phyloP scores from a whole-genome alignment of 2,329 filamentous ascomycete species.

The Fusarium sublunatum region DNA sequence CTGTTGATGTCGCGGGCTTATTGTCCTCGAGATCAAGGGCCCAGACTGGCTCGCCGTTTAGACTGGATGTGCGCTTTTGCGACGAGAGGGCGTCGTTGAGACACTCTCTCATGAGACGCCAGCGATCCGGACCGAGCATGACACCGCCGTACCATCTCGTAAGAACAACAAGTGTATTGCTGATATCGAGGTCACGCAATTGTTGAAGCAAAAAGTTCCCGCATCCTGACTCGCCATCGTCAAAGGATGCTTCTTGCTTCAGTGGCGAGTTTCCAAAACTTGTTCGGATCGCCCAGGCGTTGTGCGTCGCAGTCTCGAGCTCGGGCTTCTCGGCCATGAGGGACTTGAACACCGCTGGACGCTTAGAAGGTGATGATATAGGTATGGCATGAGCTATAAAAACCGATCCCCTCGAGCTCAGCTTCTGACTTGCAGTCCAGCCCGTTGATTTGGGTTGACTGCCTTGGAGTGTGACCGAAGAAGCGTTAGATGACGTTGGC shows the following conservation, averaged over 20 bases:
- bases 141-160: conserved; percentile 72
- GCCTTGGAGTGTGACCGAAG: conserved; percentile 28
- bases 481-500: conserved; percentile 28
- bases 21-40: conserved; percentile 67
- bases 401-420: conserved; percentile 65
- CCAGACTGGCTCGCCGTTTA: conserved; percentile 67
- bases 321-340: conserved; percentile 62
- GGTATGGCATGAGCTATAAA: conserved; percentile 65
- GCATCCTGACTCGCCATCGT: conserved; percentile 71
- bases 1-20: conserved; percentile 53
- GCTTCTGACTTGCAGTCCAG: conserved; percentile 64
- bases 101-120: conserved; percentile 70
- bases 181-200: conserved; percentile 62
- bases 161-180: conserved; percentile 67
- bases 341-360: conserved; percentile 57
- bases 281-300: conserved; percentile 62
- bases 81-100: conserved; percentile 66
- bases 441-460: conserved; percentile 41
- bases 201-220: conserved; percentile 67
- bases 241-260: conserved; percentile 63
- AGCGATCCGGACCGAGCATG: conserved; percentile 70
- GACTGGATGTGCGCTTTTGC: conserved; percentile 53
- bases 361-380: conserved; percentile 54
- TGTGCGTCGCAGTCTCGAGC: conserved; percentile 67
- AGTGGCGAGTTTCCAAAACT: conserved; percentile 53